Conservation (phyloP, 2,329 filamentous ascomycete genomes). For the Polytolypa hystricis region DNA sequence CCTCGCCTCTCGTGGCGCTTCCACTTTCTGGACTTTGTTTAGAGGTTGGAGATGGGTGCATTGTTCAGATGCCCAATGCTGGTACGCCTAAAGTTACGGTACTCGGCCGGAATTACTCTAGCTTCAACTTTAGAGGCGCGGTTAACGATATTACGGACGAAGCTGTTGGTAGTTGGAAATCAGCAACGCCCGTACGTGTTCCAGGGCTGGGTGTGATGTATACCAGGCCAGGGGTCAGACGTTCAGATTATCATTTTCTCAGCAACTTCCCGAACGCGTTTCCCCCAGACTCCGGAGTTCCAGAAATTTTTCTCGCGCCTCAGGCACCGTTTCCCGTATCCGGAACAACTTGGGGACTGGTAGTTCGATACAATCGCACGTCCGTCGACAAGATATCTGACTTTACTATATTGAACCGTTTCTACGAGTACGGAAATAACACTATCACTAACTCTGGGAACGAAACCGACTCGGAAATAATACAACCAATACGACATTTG, state of each 20-base stretch:
- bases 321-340: conserved; percentile 1
- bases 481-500: neutral
- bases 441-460: neutral
- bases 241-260: conserved; percentile 3
- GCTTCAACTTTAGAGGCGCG: neutral
- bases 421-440: neutral
- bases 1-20: neutral
- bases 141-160: neutral
- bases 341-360: neutral
- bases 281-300: neutral
- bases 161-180: neutral
- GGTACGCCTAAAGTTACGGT: neutral
- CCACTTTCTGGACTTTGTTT: conserved; percentile 2
- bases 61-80: neutral
- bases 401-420: conserved; percentile 1
- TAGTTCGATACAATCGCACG: conserved; percentile 2
- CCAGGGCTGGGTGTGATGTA: conserved; percentile 2
- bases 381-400: neutral
- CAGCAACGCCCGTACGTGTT: neutral
- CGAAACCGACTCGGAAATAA: neutral
- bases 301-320: neutral
- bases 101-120: neutral
- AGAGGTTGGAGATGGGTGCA: conserved; percentile 1
- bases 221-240: neutral
- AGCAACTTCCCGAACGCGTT: neutral